phyloP scores from a whole-genome alignment of 2,329 filamentous ascomycete genomes.

The Teratosphaeria epicoccoides region DNA sequence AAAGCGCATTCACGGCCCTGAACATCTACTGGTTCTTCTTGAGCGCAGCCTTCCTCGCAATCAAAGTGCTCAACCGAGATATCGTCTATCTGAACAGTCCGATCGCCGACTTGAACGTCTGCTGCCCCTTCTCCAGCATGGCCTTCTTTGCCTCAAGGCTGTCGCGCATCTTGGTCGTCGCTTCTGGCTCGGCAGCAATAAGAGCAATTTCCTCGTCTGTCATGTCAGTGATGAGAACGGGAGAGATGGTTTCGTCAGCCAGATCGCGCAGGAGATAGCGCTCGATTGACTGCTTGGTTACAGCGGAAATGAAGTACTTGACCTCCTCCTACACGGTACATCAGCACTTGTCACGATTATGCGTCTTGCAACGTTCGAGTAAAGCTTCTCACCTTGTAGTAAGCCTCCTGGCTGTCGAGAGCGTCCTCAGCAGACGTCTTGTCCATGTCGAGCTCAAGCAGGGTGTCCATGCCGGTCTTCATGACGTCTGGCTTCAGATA shows the following conservation, averaged over 20 bases:
- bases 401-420: slow-evolving; percentile 26
- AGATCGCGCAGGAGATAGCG: slow-evolving; percentile 27
- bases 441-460: slow-evolving; percentile 24
- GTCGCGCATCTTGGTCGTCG: slow-evolving; percentile 19
- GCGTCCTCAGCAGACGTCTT: slow-evolving; percentile 26
- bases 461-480: slow-evolving; percentile 23
- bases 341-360: background rate
- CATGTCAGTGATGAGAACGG: slow-evolving; percentile 22
- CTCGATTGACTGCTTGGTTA: slow-evolving; percentile 31
- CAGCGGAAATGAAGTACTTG: slow-evolving; percentile 26
- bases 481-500: slow-evolving; percentile 4
- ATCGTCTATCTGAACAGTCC: slow-evolving; percentile 5
- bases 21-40: background rate
- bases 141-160: slow-evolving; percentile 20
- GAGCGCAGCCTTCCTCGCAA: no score
- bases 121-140: slow-evolving; percentile 27
- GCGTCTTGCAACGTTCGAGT: background rate
- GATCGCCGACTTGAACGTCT: slow-evolving; percentile 20
- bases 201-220: slow-evolving; percentile 25
- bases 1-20: no score
- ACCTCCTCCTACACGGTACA: slow-evolving; percentile 20
- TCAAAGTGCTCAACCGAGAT: no score
- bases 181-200: slow-evolving; percentile 27
- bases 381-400: slow-evolving; percentile 26
- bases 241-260: slow-evolving; percentile 21